These are phyloP conservation scores for Wickerhamiella kurtzmanii DNA, from an alignment of 805 yeast genomes.

Conservation along the genomic window DNA sequence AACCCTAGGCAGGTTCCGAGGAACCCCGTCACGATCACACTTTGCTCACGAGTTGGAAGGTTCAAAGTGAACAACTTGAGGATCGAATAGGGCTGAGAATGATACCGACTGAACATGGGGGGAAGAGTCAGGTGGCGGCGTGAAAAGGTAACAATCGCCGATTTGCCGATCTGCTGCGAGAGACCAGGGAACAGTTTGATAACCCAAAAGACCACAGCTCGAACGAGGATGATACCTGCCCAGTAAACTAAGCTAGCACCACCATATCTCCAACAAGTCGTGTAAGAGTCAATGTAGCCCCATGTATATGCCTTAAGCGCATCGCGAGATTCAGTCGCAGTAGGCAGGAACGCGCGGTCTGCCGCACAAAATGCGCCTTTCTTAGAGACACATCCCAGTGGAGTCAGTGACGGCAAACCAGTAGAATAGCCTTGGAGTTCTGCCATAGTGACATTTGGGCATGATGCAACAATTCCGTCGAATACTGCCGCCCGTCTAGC, in stretches of 20 bases:
- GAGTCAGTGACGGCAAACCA: background rate
- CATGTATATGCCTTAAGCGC: slow-evolving; percentile 1
- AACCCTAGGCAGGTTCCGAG: slow-evolving; percentile 23
- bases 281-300: background rate
- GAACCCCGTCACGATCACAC: slow-evolving; percentile 26
- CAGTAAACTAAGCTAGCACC: slow-evolving; percentile 11
- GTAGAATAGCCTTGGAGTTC: background rate
- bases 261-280: slow-evolving; percentile 7
- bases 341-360: slow-evolving; percentile 6
- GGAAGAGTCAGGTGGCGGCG: background rate
- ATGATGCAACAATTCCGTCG: background rate
- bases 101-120: background rate
- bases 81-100: slow-evolving; percentile 3
- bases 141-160: background rate
- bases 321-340: slow-evolving; percentile 3
- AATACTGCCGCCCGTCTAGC: background rate
- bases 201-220: slow-evolving; percentile 1
- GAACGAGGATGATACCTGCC: slow-evolving; percentile 12
- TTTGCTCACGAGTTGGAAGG: slow-evolving; percentile 31
- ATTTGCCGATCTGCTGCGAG: background rate
- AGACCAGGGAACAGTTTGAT: slow-evolving; percentile 4
- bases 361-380: background rate
- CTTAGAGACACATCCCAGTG: background rate
- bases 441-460: background rate
- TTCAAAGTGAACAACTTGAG: slow-evolving; percentile 6